Conservation (phyloP, 805 yeast species). For the Kazachstania psychrophila region DNA sequence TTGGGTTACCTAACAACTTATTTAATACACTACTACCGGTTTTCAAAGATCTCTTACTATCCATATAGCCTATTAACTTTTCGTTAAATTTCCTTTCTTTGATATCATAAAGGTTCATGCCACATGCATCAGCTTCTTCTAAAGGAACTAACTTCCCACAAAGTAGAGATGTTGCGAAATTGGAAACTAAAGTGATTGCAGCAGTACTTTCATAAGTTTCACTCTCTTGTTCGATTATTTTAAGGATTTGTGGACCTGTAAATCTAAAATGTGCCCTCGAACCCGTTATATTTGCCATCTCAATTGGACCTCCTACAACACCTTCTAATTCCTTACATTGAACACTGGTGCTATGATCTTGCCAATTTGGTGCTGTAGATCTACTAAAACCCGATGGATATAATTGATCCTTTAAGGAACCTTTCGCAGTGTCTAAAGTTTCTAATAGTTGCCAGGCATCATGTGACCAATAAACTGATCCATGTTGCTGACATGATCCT, state of each 20-base stretch:
- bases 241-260: conserved; percentile 86
- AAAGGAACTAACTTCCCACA: conserved; percentile 53
- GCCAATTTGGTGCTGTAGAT: conserved; percentile 82
- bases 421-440: conserved; percentile 26
- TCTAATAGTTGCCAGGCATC: conserved; percentile 36
- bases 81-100: conserved; percentile 46
- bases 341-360: conserved; percentile 75
- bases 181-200: conserved; percentile 66
- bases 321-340: conserved; percentile 57
- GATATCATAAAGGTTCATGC: conserved; percentile 82
- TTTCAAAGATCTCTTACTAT: conserved; percentile 3
- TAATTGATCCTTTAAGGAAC: conserved; percentile 40
- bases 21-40: conserved; percentile 16
- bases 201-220: conserved; percentile 46
- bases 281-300: conserved; percentile 63
- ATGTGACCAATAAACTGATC: conserved; percentile 71
- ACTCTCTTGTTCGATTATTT: conserved; percentile 46
- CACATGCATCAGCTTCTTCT: conserved; percentile 86
- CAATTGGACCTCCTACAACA: conserved; percentile 47
- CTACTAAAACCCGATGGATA: conserved; percentile 47
- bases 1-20: conserved; percentile 31
- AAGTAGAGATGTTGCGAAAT: conserved; percentile 64
- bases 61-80: conserved; percentile 39
- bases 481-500: conserved; percentile 92
- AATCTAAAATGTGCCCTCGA: conserved; percentile 83